Conservation (phyloP, 148 eudicot species). For the Heliamphora exappendiculata region DNA sequence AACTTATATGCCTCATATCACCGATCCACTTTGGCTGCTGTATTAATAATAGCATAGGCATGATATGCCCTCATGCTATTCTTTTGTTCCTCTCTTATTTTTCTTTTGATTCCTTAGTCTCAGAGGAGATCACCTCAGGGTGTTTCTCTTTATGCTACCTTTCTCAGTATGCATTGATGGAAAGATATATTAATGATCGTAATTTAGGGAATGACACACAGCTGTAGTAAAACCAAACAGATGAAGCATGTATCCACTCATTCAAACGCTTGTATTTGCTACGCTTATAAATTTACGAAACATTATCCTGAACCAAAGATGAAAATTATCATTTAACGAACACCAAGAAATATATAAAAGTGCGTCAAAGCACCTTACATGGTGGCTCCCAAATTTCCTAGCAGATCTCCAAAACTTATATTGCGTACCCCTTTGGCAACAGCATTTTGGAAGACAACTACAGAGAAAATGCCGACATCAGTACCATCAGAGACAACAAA, state of each 20-base stretch:
- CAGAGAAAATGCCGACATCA: conserved; percentile 16
- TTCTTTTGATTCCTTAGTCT: background rate
- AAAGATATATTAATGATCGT: background rate
- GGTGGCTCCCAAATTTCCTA: conserved; percentile 74
- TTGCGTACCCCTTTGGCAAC: conserved; percentile 74
- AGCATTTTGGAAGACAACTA: conserved; percentile 79
- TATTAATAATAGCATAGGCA: background rate
- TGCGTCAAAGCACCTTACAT: conserved; percentile 44
- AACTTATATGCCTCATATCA: background rate
- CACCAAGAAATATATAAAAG: background rate
- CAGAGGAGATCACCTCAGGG: background rate
- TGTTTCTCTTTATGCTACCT: background rate
- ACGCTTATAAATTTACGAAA: background rate
- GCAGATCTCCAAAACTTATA: conserved; percentile 90
- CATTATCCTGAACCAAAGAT: background rate
- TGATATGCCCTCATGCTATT: background rate
- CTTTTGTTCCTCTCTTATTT: background rate
- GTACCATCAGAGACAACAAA: background rate
- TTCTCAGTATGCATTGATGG: background rate
- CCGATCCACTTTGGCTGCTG: background rate
- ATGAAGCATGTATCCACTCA: background rate
- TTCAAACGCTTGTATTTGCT: background rate
- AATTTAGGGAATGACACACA: background rate
- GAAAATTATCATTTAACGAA: background rate
- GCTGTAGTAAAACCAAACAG: background rate